Evolutionary conservation across 306 rosid species (phyloP).

Genomic region (Casuarina glauca): DNA sequence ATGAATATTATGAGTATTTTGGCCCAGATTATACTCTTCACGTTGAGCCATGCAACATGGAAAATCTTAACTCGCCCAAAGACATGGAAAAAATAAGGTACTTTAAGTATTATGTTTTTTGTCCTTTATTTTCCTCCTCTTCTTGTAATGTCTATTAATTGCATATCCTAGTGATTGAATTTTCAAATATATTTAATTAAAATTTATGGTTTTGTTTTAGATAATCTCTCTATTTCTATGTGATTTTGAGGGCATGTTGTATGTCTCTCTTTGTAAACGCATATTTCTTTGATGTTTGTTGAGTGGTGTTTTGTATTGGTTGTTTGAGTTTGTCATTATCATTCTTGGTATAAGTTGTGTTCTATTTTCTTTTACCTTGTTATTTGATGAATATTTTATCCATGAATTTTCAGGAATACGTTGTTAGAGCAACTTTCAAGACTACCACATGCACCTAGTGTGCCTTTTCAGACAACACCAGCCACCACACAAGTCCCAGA

Average conservation of each 20-base stretch:
- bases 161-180: not conserved
- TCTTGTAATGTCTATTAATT: not conserved
- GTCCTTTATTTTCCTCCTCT: no score
- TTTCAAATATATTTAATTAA: not conserved
- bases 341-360: not conserved
- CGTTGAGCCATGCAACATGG: conserved; percentile 76
- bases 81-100: conserved; percentile 89
- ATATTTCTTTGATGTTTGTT: not conserved
- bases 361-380: not conserved
- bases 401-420: conserved; percentile 38
- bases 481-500: conserved; percentile 60
- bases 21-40: conserved; percentile 89
- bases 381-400: not conserved
- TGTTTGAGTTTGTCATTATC: not conserved
- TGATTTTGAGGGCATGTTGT: not conserved
- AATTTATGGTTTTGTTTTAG: not conserved
- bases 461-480: conserved; percentile 73
- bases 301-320: not conserved
- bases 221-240: not conserved
- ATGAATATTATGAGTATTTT: conserved; percentile 85
- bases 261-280: not conserved
- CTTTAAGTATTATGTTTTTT: conserved; percentile 3
- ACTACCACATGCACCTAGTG: conserved; percentile 81
- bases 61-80: conserved; percentile 73
- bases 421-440: conserved; percentile 75